phyloP scores from a whole-genome alignment of 2,329 filamentous ascomycete genomes.

The Verticillium dahliae region DNA sequence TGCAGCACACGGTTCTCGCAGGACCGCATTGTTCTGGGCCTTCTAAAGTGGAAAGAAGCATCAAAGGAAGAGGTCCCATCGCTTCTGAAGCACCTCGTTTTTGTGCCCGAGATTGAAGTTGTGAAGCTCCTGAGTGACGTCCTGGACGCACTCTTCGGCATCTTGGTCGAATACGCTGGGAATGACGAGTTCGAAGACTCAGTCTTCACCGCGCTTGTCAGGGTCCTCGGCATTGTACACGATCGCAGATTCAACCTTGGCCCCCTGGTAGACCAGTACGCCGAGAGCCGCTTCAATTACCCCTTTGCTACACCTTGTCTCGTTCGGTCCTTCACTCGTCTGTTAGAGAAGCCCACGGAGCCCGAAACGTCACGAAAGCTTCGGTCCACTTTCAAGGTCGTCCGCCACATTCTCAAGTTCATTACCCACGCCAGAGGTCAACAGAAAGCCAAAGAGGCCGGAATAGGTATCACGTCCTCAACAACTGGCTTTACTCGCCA shows the following conservation, averaged over 20 bases:
- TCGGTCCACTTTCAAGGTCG: constrained; percentile 90
- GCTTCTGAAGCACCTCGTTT: constrained; percentile 76
- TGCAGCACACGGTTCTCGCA: constrained; percentile 95
- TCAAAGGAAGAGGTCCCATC: constrained; percentile 64
- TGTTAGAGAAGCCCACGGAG: constrained; percentile 78
- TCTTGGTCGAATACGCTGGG: constrained; percentile 84
- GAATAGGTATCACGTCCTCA: constrained; percentile 73
- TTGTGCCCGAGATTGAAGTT: constrained; percentile 95
- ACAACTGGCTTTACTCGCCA: constrained; percentile 73
- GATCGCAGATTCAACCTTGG: constrained; percentile 89
- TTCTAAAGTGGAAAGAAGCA: constrained; percentile 81
- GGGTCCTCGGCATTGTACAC: constrained; percentile 86
- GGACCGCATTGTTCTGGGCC: constrained; percentile 74
- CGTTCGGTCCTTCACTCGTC: constrained; percentile 76
- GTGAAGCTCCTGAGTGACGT: constrained; percentile 90
- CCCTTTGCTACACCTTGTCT: constrained; percentile 87
- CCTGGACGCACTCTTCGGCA: constrained; percentile 84
- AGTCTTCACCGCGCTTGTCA: constrained; percentile 83
- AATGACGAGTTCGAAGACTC: constrained; percentile 90
- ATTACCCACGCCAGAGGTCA: constrained; percentile 84
- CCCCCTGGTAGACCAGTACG: constrained; percentile 86
- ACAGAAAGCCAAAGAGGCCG: constrained; percentile 82
- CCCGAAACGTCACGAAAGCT: constrained; percentile 77
- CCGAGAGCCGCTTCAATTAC: constrained; percentile 83
- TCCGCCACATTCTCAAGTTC: constrained; percentile 87